These are phyloP conservation scores for Dothiorella sarmentorum DNA, from an alignment of 2,329 filamentous ascomycete genomes.

Conservation along the genomic window DNA sequence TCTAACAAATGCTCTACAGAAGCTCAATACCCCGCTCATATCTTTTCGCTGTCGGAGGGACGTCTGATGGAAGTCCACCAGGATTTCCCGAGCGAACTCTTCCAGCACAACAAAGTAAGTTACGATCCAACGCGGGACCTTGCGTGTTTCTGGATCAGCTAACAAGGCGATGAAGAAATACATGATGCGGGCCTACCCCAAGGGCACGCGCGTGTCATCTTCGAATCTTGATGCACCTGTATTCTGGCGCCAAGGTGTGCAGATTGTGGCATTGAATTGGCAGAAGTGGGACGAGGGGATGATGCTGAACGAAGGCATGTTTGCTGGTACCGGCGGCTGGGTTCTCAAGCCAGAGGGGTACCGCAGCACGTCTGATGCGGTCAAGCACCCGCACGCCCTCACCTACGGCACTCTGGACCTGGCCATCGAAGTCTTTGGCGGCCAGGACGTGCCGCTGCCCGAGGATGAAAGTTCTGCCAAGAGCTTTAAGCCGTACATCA, in stretches of 20 bases:
- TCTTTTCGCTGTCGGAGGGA: constrained; percentile 63
- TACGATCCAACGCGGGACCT: no score
- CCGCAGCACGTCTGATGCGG: constrained; percentile 43
- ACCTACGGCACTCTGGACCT: constrained; percentile 60
- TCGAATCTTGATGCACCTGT: constrained; percentile 82
- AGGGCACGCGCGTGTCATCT: constrained; percentile 73
- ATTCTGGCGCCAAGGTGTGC: constrained; percentile 85
- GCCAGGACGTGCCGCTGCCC: constrained; percentile 70
- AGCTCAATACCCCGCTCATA: constrained; percentile 55
- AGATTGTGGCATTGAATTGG: constrained; percentile 93
- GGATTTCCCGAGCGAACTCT: constrained; percentile 56
- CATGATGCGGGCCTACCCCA: constrained; percentile 86
- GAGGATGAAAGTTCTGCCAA: constrained; percentile 48
- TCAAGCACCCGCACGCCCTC: constrained; percentile 45
- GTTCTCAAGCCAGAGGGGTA: constrained; percentile 78
- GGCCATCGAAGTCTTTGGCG: constrained; percentile 70
- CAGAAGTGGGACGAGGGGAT: constrained; percentile 86
- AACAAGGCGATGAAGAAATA: constrained; percentile 44
- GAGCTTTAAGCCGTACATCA: constrained; percentile 70
- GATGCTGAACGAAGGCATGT: constrained; percentile 96
- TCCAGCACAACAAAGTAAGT: constrained; percentile 68
- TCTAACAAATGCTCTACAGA: constrained; percentile 27
- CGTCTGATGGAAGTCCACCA: constrained; percentile 65
- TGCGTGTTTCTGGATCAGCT: background rate
- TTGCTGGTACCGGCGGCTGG: constrained; percentile 76